A percentile compares a stretch with the other conserved stretches of the same genome.
These are phyloP conservation scores for Sordariomycetes sp. DNA, from an alignment of 2,329 filamentous ascomycete species.

Conservation along the genomic window DNA sequence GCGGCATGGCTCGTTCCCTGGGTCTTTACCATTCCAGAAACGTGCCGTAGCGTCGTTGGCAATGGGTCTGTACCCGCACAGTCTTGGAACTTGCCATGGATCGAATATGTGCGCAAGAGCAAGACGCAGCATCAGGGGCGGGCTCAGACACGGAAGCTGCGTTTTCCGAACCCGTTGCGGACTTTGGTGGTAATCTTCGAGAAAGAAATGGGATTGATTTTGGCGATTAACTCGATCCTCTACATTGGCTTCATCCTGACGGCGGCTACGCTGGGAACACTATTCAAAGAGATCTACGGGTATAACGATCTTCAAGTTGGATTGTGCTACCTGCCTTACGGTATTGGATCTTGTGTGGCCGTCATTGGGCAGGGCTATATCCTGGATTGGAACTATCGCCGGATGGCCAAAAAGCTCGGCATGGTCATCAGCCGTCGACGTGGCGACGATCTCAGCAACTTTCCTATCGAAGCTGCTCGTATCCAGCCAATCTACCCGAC, in stretches of 20 bases:
- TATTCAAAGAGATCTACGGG: slow-evolving; percentile 41
- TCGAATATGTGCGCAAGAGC: slow-evolving; percentile 35
- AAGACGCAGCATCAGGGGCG: slow-evolving; percentile 21
- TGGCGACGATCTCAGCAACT: slow-evolving; percentile 38
- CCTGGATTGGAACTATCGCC: slow-evolving; percentile 61
- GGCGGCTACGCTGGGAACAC: slow-evolving; percentile 41
- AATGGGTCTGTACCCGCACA: slow-evolving; percentile 52
- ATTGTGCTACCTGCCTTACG: slow-evolving; percentile 46
- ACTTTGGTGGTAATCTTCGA: slow-evolving; percentile 44
- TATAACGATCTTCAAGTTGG: slow-evolving; percentile 42
- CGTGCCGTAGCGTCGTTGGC: slow-evolving; percentile 49
- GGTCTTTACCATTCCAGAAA: slow-evolving; percentile 48
- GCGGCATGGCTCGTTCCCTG: slow-evolving; percentile 43
- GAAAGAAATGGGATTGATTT: slow-evolving; percentile 46
- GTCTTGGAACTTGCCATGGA: slow-evolving; percentile 46
- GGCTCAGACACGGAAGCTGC: slow-evolving; percentile 29
- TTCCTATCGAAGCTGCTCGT: slow-evolving; percentile 46
- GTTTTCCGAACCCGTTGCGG: slow-evolving; percentile 48
- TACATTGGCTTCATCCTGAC: slow-evolving; percentile 48
- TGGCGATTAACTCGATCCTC: slow-evolving; percentile 42
- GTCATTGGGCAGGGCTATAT: slow-evolving; percentile 47
- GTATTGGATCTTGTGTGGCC: slow-evolving; percentile 37
- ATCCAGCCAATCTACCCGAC: slow-evolving; percentile 46
- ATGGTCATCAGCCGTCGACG: slow-evolving; percentile 52
- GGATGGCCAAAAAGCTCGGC: slow-evolving; percentile 52